Conservation (phyloP, 257 asterid genomes). For the Coffea canephora region DNA sequence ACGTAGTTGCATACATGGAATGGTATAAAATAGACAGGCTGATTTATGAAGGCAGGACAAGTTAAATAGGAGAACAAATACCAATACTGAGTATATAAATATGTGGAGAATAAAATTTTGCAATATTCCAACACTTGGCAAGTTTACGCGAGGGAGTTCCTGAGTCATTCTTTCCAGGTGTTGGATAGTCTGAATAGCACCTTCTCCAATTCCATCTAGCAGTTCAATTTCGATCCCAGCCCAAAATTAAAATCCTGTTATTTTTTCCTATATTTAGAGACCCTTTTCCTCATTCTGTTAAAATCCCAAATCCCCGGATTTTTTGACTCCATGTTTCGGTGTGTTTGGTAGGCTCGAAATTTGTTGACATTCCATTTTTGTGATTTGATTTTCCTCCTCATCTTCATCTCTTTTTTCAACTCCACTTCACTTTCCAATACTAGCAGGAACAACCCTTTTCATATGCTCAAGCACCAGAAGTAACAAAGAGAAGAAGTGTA, state of each 20-base stretch:
- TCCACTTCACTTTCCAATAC: neutral
- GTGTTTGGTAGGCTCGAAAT: neutral
- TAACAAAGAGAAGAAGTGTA: neutral
- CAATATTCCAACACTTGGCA: constrained; percentile 17
- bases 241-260: neutral
- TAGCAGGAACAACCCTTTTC: neutral
- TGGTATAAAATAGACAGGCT: too few species aligned
- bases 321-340: constrained; percentile 24
- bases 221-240: constrained; percentile 15
- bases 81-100: too few species aligned
- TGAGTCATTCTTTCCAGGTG: constrained; percentile 3
- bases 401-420: neutral
- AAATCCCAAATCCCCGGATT: constrained; percentile 26
- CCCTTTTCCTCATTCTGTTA: neutral
- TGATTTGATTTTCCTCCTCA: neutral
- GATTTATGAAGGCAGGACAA: too few species aligned
- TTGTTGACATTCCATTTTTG: neutral
- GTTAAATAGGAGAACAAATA: too few species aligned
- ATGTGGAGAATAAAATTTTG: neutral
- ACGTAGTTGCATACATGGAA: too few species aligned
- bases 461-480: neutral
- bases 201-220: neutral
- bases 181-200: neutral
- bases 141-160: too few species aligned
- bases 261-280: neutral